Conservation (phyloP, 768 basidiomycete species). For the Pleurotus tuoliensis region DNA sequence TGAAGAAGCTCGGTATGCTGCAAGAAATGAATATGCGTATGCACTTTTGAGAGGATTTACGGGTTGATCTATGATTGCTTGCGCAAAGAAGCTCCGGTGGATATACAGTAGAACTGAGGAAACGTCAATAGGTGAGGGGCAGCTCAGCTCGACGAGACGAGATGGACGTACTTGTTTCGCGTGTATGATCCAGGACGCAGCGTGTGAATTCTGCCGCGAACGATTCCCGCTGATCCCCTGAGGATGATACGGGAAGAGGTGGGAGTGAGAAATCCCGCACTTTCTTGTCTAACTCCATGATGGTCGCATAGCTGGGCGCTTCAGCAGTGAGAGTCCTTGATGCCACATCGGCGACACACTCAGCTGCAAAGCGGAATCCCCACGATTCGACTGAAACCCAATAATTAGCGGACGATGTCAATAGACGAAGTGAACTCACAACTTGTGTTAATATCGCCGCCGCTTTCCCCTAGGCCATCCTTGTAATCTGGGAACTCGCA, state of each 20-base stretch:
- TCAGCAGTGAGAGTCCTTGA: conserved; percentile 60
- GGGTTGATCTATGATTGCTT: conserved; percentile 66
- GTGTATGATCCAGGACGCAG: conserved; percentile 45
- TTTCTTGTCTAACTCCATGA: conserved; percentile 65
- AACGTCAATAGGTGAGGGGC: neutral
- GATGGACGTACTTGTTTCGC: conserved; percentile 37
- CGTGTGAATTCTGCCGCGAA: conserved; percentile 37
- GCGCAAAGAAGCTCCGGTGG: conserved; percentile 67
- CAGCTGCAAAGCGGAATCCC: conserved; percentile 60
- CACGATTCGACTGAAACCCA: conserved; percentile 47
- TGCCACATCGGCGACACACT: conserved; percentile 63
- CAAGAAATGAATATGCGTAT: conserved; percentile 63
- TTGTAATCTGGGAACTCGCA: conserved; percentile 52
- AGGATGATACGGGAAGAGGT: conserved; percentile 40
- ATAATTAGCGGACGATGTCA: too few species aligned
- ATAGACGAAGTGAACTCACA: conserved; percentile 5
- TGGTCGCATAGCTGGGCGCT: conserved; percentile 57
- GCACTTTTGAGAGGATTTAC: conserved; percentile 61
- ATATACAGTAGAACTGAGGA: conserved; percentile 54
- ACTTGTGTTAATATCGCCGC: conserved; percentile 20
- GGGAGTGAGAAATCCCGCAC: conserved; percentile 64
- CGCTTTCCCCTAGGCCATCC: conserved; percentile 21
- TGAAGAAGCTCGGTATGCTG: conserved; percentile 54
- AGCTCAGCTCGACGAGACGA: neutral
- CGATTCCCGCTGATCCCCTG: conserved; percentile 16